phyloP scores from a whole-genome alignment of 768 basidiomycete genomes.

The Galerina marginata region DNA sequence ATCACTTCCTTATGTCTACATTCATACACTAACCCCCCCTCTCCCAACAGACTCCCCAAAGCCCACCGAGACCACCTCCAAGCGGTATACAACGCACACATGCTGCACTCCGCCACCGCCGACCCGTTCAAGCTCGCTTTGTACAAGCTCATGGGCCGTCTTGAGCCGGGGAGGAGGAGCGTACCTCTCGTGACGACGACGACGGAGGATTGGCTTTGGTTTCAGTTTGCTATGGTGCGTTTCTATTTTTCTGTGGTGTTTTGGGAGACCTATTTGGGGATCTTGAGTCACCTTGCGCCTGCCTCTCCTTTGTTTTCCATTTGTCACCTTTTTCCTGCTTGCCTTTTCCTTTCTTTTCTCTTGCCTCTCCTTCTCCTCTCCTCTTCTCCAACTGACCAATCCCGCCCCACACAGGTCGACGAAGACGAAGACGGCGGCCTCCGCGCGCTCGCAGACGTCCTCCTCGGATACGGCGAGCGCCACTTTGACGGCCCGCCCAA shows the following conservation, averaged over 20 bases:
- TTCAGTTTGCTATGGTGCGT: constrained; percentile 84
- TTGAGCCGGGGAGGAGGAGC: constrained; percentile 81
- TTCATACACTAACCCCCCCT: background rate
- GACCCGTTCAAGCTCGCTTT: constrained; percentile 97
- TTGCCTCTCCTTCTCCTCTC: background rate
- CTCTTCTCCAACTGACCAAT: background rate
- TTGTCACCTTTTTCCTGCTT: too few relatives aligned
- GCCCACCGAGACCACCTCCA: constrained; percentile 82
- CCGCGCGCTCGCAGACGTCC: constrained; percentile 72
- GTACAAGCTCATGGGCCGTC: constrained; percentile 93
- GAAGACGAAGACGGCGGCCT: constrained; percentile 84
- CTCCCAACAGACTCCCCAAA: constrained; percentile 61
- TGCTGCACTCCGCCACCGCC: constrained; percentile 84
- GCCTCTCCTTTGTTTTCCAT: too few relatives aligned
- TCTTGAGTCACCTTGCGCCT: too few relatives aligned
- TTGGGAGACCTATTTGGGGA: too few relatives aligned
- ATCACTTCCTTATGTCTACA: too few relatives aligned
- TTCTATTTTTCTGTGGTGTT: background rate
- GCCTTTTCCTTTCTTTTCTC: background rate
- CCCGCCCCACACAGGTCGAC: constrained; percentile 74
- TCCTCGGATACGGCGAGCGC: constrained; percentile 79
- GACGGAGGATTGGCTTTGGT: constrained; percentile 99
- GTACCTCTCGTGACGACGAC: constrained; percentile 87
- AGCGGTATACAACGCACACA: constrained; percentile 82
- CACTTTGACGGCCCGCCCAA: constrained; percentile 77